A percentile compares a stretch with the other conserved stretches of the same genome.
Conservation (phyloP, 225 moss, liverwort and hornwort genomes). For the Marchantia paleacea region DNA sequence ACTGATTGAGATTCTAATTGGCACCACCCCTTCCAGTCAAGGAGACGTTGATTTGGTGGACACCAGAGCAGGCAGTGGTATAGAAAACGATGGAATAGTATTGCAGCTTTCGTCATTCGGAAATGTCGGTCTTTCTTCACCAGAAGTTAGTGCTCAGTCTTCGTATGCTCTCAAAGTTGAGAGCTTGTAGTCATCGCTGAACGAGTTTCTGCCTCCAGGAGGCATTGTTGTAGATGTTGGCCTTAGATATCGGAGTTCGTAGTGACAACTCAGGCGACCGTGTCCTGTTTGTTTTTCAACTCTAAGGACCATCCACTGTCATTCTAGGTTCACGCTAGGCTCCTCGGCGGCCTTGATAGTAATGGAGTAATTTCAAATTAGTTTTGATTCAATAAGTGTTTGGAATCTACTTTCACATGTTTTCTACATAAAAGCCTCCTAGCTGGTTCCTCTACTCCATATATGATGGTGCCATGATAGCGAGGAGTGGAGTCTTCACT, state of each 20-base stretch:
- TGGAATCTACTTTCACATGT: neutral
- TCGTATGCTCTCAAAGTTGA: slow-evolving; percentile 5
- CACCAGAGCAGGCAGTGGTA: neutral
- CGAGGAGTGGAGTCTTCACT: too few relatives aligned
- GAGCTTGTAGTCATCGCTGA: slow-evolving; percentile 20
- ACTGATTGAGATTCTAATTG: slow-evolving; percentile 1
- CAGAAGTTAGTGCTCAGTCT: neutral
- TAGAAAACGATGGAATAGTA: neutral
- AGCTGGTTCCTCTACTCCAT: too few relatives aligned
- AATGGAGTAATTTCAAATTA: neutral
- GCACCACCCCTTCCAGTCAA: neutral
- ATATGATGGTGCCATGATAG: too few relatives aligned
- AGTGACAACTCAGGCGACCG: neutral
- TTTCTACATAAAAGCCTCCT: neutral
- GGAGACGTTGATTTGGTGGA: neutral
- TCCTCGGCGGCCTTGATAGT: slow-evolving; percentile 2
- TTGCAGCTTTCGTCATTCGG: slow-evolving; percentile 11
- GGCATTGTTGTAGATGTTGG: neutral
- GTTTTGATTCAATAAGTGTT: neutral
- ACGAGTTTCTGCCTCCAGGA: slow-evolving; percentile 7
- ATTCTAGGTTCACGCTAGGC: neutral
- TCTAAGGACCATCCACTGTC: slow-evolving; percentile 3
- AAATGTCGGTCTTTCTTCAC: neutral
- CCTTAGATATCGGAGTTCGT: slow-evolving; percentile 6
- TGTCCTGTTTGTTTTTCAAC: neutral